These are phyloP conservation scores for Antarctomyces pellizariae DNA, from an alignment of 495 filamentous ascomycete species.

Conservation along the genomic window DNA sequence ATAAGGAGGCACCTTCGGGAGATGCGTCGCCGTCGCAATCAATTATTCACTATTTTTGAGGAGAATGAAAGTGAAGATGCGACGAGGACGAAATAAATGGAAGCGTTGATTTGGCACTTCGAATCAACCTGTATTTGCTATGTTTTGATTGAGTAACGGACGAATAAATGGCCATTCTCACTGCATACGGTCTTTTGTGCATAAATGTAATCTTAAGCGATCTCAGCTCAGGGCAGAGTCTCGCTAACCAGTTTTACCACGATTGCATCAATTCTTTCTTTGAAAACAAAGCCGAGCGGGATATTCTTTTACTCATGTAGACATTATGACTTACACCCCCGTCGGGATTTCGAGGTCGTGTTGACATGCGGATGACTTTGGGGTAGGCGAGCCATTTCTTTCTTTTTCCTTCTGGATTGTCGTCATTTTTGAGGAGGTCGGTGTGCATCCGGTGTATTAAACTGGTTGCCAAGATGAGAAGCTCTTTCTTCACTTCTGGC, in stretches of 20 bases:
- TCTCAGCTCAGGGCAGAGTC: too few relatives aligned
- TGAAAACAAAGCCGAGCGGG: conserved; percentile 42
- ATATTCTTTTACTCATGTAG: conserved; percentile 44
- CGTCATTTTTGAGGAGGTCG: conserved; percentile 39
- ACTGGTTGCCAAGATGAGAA: conserved; percentile 37
- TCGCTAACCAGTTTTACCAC: conserved; percentile 49
- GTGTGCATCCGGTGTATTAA: conserved; percentile 55
- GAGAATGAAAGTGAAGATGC: too few relatives aligned
- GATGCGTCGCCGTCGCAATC: too few relatives aligned
- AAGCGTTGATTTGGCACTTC: too few relatives aligned
- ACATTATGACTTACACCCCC: conserved; percentile 24
- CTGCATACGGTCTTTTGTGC: too few relatives aligned
- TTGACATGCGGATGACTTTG: conserved; percentile 53
- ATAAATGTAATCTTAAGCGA: too few relatives aligned
- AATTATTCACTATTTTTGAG: too few relatives aligned
- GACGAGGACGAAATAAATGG: too few relatives aligned
- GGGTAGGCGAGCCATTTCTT: conserved; percentile 43
- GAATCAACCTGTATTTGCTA: too few relatives aligned
- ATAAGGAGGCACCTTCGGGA: too few relatives aligned
- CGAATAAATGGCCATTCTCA: too few relatives aligned
- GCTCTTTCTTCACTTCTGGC: conserved; percentile 38
- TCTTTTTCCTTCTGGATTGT: conserved; percentile 4
- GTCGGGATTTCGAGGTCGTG: conserved; percentile 35
- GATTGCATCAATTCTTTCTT: conserved; percentile 27
- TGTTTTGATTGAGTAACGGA: too few relatives aligned